Conservation (phyloP, 495 filamentous ascomycete genomes). For the Halenospora varia region DNA sequence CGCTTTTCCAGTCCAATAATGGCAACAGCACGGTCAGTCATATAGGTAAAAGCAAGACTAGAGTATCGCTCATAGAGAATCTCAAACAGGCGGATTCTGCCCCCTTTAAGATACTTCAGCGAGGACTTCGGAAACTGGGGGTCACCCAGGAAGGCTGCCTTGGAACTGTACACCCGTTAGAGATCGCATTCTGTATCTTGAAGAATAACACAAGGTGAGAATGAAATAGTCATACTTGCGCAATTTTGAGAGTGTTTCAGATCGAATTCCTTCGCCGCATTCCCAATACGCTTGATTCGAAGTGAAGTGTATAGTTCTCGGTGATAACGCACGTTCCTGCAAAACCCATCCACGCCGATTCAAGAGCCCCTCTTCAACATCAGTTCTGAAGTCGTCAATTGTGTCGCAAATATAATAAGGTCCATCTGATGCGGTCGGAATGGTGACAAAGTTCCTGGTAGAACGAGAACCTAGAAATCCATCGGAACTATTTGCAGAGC, state of each 20-base stretch:
- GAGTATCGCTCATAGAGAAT: conserved; percentile 5
- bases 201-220: background rate
- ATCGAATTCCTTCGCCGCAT: conserved; percentile 36
- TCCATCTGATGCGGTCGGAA: background rate
- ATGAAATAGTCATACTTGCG: background rate
- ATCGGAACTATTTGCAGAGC: conserved; percentile 16
- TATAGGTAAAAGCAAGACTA: background rate
- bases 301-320: conserved; percentile 37
- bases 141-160: background rate
- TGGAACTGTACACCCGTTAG: no score
- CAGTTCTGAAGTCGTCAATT: conserved; percentile 29
- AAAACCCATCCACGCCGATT: conserved; percentile 38
- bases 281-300: conserved; percentile 38
- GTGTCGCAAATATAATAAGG: conserved; percentile 10
- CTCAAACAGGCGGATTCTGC: background rate
- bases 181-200: background rate
- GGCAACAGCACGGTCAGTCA: conserved; percentile 5
- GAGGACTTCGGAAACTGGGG: background rate
- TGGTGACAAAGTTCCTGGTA: background rate
- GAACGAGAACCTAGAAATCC: conserved; percentile 24
- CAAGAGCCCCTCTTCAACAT: conserved; percentile 30
- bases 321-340: conserved; percentile 36
- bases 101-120: background rate
- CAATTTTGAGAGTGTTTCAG: conserved; percentile 9
- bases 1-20: conserved; percentile 4